Percentiles rank a stretch among this genome's conserved stretches.
These are phyloP conservation scores for Xylaria scruposa DNA, from an alignment of 495 filamentous ascomycete species.

Conservation along the genomic window DNA sequence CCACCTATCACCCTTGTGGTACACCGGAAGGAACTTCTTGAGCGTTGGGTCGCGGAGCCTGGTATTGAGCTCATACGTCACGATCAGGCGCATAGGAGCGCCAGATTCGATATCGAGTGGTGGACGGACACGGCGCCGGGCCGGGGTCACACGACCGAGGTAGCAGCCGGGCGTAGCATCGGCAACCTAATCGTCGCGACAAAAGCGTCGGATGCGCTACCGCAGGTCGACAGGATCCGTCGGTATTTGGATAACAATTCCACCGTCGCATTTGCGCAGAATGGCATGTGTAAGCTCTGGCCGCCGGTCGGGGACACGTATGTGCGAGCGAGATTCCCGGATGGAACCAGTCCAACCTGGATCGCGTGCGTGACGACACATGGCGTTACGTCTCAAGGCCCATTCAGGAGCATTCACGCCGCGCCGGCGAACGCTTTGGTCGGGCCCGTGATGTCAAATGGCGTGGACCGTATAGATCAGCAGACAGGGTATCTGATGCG, in stretches of 20 bases:
- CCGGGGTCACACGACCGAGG: conserved; percentile 28
- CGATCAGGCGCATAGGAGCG: conserved; percentile 42
- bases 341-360: conserved; percentile 67
- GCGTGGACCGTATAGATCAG: conserved; percentile 26
- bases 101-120: conserved; percentile 61
- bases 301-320: conserved; percentile 63
- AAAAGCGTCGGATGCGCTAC: conserved; percentile 67
- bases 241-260: conserved; percentile 67
- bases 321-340: conserved; percentile 40
- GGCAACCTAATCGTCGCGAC: conserved; percentile 75
- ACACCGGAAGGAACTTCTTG: conserved; percentile 46
- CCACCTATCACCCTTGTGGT: conserved; percentile 57
- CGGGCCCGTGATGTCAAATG: conserved; percentile 41
- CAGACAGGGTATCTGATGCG: conserved; percentile 33
- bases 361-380: conserved; percentile 72
- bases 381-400: conserved; percentile 63
- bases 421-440: conserved; percentile 60
- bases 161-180: conserved; percentile 53
- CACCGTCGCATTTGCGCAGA: conserved; percentile 79
- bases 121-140: conserved; percentile 44
- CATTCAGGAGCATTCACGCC: conserved; percentile 70
- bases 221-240: conserved; percentile 64
- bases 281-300: conserved; percentile 75
- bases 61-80: conserved; percentile 43
- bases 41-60: conserved; percentile 45